Evolutionary conservation across 257 asterid species (phyloP), one percentile per base, ranked within the genome.

Genomic region (Nicotiana attenuata): DNA sequence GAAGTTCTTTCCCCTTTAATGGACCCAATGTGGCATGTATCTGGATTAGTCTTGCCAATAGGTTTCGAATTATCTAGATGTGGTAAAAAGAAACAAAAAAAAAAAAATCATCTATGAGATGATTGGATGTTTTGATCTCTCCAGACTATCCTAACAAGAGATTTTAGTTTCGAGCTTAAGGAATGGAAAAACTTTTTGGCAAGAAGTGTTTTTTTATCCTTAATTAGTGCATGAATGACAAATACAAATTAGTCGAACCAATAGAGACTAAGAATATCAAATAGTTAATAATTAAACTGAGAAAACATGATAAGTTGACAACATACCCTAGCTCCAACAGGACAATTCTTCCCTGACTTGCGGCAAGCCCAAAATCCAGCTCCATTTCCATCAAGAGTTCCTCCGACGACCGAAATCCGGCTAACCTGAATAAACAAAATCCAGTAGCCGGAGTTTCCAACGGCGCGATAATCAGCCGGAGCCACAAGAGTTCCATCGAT

Each of bases 241-340:
- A 10, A 10, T 61, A 2, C 7, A 22, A 22, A 61, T 10, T 10
- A 11, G 7, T 11, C 1, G 7, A 8, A 22, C 17, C 2, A 57
- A 57, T 15, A 53, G 6, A 56, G 63, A 19, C 7, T 15, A 5
- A n/a, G 19, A 5, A 17, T 16, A 56, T 17, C 22, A 2, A 16
- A 17, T 56, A 59, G 22, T 59, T 19, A 29, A 29, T 26, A 26
- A 28, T 28, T 28, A 28, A 28, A 16, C 0, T 2, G 11, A 19
- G 8, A 9, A 59, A 59, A 59, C 5, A 20, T 20, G 0, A 71
- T 2, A 35, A 68, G 28, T 38, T 38, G 77, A 69, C n/a, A 0
- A 45, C 38, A 59, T 92, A 91, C 97, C 92, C 95, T 90, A 67
- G 93, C 93, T 75, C 94, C 91, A 69, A 50, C 86, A 5, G 93